Evolutionary conservation across 1,139 yeast species (phyloP).

Genomic region (Hansenula sp.): DNA sequence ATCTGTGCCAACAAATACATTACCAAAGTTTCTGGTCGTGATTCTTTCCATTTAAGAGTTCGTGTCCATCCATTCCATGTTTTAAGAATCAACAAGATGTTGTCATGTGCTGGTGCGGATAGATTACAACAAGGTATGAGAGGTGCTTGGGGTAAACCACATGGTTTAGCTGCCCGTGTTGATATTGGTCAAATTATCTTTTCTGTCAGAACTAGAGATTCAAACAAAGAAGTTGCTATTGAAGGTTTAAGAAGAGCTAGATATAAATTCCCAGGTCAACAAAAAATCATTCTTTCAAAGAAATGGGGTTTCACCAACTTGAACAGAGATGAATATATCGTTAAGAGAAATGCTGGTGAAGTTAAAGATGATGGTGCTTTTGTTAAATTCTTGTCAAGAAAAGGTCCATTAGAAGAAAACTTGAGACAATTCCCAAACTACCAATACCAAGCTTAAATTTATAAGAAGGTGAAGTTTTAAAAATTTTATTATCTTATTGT

Average conservation of each 20-base stretch:
- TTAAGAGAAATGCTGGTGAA: constrained; percentile 94
- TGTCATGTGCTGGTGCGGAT: constrained; percentile 99
- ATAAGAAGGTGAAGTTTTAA: constrained; percentile 28
- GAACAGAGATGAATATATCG: constrained; percentile 95
- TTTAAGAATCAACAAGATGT: constrained; percentile 99
- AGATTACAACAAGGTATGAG: constrained; percentile 99
- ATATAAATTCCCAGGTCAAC: constrained; percentile 99
- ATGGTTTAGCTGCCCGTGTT: constrained; percentile 99
- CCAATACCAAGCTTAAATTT: constrained; percentile 34
- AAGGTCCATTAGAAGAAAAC: constrained; percentile 93
- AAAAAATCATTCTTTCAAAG: constrained; percentile 97
- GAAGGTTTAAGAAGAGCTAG: constrained; percentile 99
- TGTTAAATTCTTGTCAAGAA: constrained; percentile 95
- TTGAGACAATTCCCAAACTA: constrained; percentile 95
- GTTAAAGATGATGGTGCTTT: constrained; percentile 99
- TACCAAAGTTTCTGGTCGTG: constrained; percentile 97
- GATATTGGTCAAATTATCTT: constrained; percentile 97
- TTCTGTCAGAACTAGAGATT: constrained; percentile 98
- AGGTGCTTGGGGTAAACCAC: constrained; percentile 99
- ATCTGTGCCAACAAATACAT: constrained; percentile 99
- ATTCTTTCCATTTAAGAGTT: constrained; percentile 99
- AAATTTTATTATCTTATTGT: constrained; percentile 8
- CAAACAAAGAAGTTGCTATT: constrained; percentile 93
- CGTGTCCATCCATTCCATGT: constrained; percentile 99
- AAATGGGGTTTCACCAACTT: constrained; percentile 99